Evolutionary conservation across 495 filamentous ascomycete species (phyloP), one percentile per base, ranked within the genome.

Genomic region (Penicillium robsamsonii): DNA sequence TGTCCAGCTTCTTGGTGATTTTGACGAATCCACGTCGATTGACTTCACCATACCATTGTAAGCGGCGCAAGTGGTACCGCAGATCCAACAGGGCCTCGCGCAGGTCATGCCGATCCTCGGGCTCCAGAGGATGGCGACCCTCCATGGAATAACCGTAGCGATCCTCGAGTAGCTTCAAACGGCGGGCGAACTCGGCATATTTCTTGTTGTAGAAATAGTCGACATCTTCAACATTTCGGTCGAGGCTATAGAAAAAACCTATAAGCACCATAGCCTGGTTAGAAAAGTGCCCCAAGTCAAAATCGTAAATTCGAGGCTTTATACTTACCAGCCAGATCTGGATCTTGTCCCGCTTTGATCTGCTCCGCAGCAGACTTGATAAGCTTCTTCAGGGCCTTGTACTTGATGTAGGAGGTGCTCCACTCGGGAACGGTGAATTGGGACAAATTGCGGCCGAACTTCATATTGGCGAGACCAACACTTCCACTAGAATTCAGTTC

Each of bases 1-100:
- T 96, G 75, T 96, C 92, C 20, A 96, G 77, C 71, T 98, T 98
- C 78, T 97, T 98, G 20, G 92, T 93, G 71, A 98, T 97, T 75
- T 98, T 98, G 62, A 95, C 81, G 64, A 98, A 98, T 0, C 94
- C 94, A 55, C 89, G 82, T 35, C 92, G 82, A 66, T 98, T 98
- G 61, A 97, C 92, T 74, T 97, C 94, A 27, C 91, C 95, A 59
- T 96, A 97, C 92, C 92, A 97, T 72, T 95, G 89, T 56, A 98
- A 78, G 59, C 97, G 97, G 42, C 93, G 82, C 55, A 97, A 71
- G 57, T 94, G 89, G 46, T 86, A 86, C 42, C 94, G 81, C 48
- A 97, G 79, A 65, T 97, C 94, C 29, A 97, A 81, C 47, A 97
- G 78, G 35, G 92, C 90, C 37, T 86, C 88, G 75, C 93, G 87